Conservation (phyloP, 495 filamentous ascomycete genomes). For the Cudoniella acicularis region DNA sequence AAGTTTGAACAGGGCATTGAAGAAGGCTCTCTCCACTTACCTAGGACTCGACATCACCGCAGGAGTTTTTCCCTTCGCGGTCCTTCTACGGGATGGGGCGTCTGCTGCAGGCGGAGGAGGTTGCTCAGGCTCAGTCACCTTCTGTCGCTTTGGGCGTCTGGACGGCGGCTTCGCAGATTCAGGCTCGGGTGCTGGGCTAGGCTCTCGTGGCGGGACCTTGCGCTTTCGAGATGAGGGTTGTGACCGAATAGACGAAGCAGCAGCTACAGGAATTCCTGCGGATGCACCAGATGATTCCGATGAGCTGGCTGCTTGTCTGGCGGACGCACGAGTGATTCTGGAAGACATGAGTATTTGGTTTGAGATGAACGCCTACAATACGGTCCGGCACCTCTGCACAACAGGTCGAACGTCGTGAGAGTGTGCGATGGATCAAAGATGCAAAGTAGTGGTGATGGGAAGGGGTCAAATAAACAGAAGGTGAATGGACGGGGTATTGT, state of each 20-base stretch:
- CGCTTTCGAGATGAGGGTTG: conserved; percentile 46
- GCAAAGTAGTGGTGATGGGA: not conserved
- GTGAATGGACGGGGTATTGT: conserved; percentile 5
- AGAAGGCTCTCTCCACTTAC: conserved; percentile 43
- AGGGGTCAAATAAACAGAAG: conserved; percentile 1
- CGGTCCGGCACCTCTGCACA: conserved; percentile 8
- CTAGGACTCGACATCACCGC: conserved; percentile 79
- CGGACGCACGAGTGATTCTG: conserved; percentile 78
- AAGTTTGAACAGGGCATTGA: conserved; percentile 13
- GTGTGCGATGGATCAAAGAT: not conserved
- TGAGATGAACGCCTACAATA: not conserved
- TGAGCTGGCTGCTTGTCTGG: conserved; percentile 61
- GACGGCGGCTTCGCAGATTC: conserved; percentile 40
- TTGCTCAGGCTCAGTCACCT: conserved; percentile 25
- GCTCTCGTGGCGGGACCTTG: conserved; percentile 47
- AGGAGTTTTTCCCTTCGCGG: conserved; percentile 52
- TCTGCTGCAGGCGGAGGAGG: conserved; percentile 21
- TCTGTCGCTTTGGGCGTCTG: conserved; percentile 55
- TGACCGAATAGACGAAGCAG: conserved; percentile 25
- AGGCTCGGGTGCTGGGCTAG: conserved; percentile 36
- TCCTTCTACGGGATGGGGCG: conserved; percentile 51
- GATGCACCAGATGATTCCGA: conserved; percentile 40
- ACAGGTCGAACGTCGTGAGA: conserved; percentile 6
- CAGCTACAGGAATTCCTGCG: conserved; percentile 38
- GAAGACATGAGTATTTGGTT: conserved; percentile 67